Conservation (phyloP, 2,329 filamentous ascomycete genomes). For the Pestalotiopsis sp. region DNA sequence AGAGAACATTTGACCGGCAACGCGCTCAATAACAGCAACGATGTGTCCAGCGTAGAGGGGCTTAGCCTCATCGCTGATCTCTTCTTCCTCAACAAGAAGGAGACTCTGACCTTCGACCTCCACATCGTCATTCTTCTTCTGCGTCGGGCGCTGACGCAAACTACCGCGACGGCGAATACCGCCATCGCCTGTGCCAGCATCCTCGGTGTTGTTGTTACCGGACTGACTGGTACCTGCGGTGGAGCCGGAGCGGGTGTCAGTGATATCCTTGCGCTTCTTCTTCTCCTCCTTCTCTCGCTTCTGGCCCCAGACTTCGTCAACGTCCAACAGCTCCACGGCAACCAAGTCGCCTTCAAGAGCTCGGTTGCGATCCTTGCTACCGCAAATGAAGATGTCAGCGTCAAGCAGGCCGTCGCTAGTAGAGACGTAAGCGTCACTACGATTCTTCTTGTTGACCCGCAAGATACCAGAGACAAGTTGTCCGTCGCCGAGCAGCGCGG, state of each 20-base stretch:
- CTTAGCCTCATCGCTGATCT: slow-evolving; percentile 98
- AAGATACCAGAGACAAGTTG: slow-evolving; percentile 96
- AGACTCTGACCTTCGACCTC: slow-evolving; percentile 98
- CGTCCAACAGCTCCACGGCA: slow-evolving; percentile 92
- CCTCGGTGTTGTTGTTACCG: slow-evolving; percentile 62
- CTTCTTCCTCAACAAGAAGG: slow-evolving; percentile 94
- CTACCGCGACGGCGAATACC: slow-evolving; percentile 91
- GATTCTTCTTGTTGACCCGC: slow-evolving; percentile 99
- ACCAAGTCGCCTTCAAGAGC: slow-evolving; percentile 95
- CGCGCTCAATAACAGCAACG: slow-evolving; percentile 94
- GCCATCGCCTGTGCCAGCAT: slow-evolving; percentile 69
- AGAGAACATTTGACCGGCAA: slow-evolving; percentile 98
- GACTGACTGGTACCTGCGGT: slow-evolving; percentile 72
- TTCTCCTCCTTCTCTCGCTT: slow-evolving; percentile 99
- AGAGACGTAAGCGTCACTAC: slow-evolving; percentile 96
- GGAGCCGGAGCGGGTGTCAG: slow-evolving; percentile 80
- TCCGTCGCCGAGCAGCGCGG: slow-evolving; percentile 86
- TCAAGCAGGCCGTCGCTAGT: slow-evolving; percentile 86
- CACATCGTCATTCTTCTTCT: slow-evolving; percentile 99
- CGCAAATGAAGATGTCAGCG: slow-evolving; percentile 98
- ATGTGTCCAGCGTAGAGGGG: slow-evolving; percentile 96
- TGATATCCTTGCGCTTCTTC: slow-evolving; percentile 99
- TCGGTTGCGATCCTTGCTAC: slow-evolving; percentile 97
- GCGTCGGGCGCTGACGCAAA: slow-evolving; percentile 92
- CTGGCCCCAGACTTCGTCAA: slow-evolving; percentile 97